Percentiles rank a stretch among this genome's conserved stretches.
phyloP scores from a whole-genome alignment of 495 filamentous ascomycete species.

The Penicillium taxi region DNA sequence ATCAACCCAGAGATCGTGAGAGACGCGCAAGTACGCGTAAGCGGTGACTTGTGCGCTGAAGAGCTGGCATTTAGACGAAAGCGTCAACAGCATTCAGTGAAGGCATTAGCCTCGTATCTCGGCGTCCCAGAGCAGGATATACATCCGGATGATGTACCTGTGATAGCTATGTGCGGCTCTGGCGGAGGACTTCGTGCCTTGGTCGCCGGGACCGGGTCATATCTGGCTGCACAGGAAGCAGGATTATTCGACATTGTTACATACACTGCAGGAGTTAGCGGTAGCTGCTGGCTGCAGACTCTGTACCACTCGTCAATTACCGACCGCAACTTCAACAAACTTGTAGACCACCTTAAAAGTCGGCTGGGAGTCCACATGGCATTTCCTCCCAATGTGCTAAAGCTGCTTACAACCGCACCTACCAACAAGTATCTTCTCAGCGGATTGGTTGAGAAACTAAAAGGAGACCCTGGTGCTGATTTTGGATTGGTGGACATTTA shows the following conservation, averaged over 20 bases:
- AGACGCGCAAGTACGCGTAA: conserved; percentile 73
- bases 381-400: conserved; percentile 75
- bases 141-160: conserved; percentile 85
- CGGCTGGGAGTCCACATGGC: conserved; percentile 82
- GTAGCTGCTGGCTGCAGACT: conserved; percentile 90
- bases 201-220: conserved; percentile 80
- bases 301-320: conserved; percentile 84
- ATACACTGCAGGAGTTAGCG: conserved; percentile 90
- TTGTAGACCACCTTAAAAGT: conserved; percentile 78
- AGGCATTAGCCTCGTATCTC: conserved; percentile 73
- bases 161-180: conserved; percentile 87
- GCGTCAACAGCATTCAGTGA: conserved; percentile 55
- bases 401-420: conserved; percentile 67
- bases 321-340: conserved; percentile 48
- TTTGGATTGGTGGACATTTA: conserved; percentile 92
- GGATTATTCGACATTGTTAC: conserved; percentile 90
- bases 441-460: conserved; percentile 82
- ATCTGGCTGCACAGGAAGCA: conserved; percentile 68
- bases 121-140: conserved; percentile 68
- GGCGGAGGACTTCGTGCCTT: conserved; percentile 85
- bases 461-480: conserved; percentile 68
- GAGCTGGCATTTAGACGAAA: conserved; percentile 63
- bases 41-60: conserved; percentile 72
- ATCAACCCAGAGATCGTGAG: conserved; percentile 78
- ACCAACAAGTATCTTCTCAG: conserved; percentile 88